A percentile compares a stretch with the other conserved stretches of the same genome.
These are phyloP conservation scores for Rhinocladiella mackenziei DNA, from an alignment of 2,329 filamentous ascomycete species.

Conservation along the genomic window DNA sequence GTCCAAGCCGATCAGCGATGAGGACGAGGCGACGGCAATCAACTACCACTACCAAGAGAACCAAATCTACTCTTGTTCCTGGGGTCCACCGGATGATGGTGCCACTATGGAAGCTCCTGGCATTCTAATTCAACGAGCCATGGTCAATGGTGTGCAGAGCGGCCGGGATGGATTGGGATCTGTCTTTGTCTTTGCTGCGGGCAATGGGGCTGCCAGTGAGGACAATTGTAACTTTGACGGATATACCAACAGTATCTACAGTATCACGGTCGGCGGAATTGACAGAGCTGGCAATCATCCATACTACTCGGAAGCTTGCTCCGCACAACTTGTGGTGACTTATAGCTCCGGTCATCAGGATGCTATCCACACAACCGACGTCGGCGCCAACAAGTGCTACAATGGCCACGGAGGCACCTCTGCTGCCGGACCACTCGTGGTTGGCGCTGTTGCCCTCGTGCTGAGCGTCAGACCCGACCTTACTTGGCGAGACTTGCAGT, in stretches of 20 bases:
- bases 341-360: slow-evolving; percentile 90
- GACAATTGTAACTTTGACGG: slow-evolving; percentile 99
- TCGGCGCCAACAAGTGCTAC: slow-evolving; percentile 77
- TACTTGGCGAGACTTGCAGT: slow-evolving; percentile 91
- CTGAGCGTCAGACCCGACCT: slow-evolving; percentile 80
- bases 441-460: slow-evolving; percentile 85
- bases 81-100: slow-evolving; percentile 94
- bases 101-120: slow-evolving; percentile 90
- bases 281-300: slow-evolving; percentile 84
- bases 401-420: slow-evolving; percentile 88
- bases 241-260: slow-evolving; percentile 99
- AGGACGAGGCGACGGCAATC: slow-evolving; percentile 86
- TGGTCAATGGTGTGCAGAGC: slow-evolving; percentile 87
- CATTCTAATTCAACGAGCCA: slow-evolving; percentile 79
- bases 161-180: slow-evolving; percentile 79
- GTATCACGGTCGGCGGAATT: slow-evolving; percentile 90
- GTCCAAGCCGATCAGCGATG: slow-evolving; percentile 82
- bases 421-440: slow-evolving; percentile 86
- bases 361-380: slow-evolving; percentile 93
- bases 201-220: slow-evolving; percentile 79
- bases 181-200: slow-evolving; percentile 94
- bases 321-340: slow-evolving; percentile 89
- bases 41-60: slow-evolving; percentile 90
- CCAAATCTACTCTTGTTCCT: slow-evolving; percentile 97
- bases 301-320: slow-evolving; percentile 95